These are phyloP conservation scores for Poa pratensis DNA, from an alignment of 176 grass and related monocot species.

Conservation along the genomic window DNA sequence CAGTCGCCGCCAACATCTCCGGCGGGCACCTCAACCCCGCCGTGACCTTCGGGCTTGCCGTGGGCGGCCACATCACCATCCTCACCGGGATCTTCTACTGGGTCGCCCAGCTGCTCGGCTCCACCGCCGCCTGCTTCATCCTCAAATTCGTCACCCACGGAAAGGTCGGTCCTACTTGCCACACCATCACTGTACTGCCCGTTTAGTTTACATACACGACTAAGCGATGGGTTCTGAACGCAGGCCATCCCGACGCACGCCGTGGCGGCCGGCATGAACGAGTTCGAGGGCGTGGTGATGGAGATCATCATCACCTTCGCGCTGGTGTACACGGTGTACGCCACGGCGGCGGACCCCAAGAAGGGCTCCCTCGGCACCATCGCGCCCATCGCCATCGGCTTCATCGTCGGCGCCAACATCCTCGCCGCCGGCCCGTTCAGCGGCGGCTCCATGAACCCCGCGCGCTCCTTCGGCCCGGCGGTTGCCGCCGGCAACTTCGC, in stretches of 20 bases:
- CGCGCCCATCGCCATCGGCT: conserved; percentile 90
- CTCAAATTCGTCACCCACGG: conserved; percentile 91
- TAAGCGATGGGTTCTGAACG: background rate
- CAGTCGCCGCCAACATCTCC: conserved; percentile 91
- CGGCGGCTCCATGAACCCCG: conserved; percentile 98
- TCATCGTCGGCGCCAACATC: conserved; percentile 98
- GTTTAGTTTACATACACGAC: background rate
- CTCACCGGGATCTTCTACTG: conserved; percentile 91
- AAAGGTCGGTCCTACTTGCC: conserved; percentile 36
- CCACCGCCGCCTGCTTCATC: conserved; percentile 76
- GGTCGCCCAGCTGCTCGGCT: conserved; percentile 83
- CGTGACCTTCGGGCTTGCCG: conserved; percentile 83
- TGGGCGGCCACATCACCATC: conserved; percentile 94
- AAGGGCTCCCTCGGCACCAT: conserved; percentile 90
- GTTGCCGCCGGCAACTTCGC: conserved; percentile 83
- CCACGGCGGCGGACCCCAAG: conserved; percentile 92
- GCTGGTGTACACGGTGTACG: conserved; percentile 96
- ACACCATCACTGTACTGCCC: background rate
- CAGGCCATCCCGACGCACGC: conserved; percentile 92
- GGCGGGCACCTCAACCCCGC: conserved; percentile 94
- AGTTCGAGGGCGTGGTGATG: conserved; percentile 83
- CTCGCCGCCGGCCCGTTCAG: conserved; percentile 88
- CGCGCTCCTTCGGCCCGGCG: conserved; percentile 86
- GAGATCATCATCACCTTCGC: conserved; percentile 92
- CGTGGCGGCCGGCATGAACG: conserved; percentile 61